These are phyloP conservation scores for Leucocoprinus sp. DNA, from an alignment of 768 basidiomycete species.

Conservation along the genomic window DNA sequence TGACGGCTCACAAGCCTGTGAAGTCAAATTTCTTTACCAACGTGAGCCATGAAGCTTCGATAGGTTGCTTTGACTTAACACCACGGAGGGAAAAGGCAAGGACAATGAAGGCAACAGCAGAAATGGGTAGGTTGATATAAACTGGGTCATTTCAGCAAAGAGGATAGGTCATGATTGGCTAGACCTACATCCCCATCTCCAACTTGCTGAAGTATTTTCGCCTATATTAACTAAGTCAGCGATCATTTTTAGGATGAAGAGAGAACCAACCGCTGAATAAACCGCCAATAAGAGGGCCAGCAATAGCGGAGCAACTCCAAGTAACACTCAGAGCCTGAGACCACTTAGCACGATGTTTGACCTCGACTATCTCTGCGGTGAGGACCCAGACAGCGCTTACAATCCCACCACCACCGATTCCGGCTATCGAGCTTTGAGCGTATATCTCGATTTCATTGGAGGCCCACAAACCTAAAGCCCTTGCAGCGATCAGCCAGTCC, in stretches of 20 bases:
- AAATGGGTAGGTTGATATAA: constrained; percentile 77
- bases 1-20: constrained; percentile 56
- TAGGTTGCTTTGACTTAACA: constrained; percentile 37
- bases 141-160: constrained; percentile 34
- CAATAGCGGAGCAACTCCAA: constrained; percentile 80
- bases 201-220: constrained; percentile 32
- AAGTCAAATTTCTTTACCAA: constrained; percentile 64
- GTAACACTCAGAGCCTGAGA: constrained; percentile 79
- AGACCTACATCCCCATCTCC: constrained; percentile 82
- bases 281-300: constrained; percentile 78
- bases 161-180: constrained; percentile 7
- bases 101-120: constrained; percentile 48
- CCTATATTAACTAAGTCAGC: constrained; percentile 2
- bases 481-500: constrained; percentile 58
- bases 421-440: constrained; percentile 32
- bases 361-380: constrained; percentile 75
- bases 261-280: constrained; percentile 60
- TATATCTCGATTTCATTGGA: constrained; percentile 21
- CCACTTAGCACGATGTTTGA: constrained; percentile 67
- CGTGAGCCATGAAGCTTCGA: constrained; percentile 46
- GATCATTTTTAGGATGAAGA: background rate
- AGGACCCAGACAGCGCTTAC: constrained; percentile 83
- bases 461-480: constrained; percentile 33
- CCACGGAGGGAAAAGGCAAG: constrained; percentile 52
- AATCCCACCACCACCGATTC: constrained; percentile 83